Evolutionary conservation across 345 rosid species (phyloP).

Genomic region (Moringa oleifera): DNA sequence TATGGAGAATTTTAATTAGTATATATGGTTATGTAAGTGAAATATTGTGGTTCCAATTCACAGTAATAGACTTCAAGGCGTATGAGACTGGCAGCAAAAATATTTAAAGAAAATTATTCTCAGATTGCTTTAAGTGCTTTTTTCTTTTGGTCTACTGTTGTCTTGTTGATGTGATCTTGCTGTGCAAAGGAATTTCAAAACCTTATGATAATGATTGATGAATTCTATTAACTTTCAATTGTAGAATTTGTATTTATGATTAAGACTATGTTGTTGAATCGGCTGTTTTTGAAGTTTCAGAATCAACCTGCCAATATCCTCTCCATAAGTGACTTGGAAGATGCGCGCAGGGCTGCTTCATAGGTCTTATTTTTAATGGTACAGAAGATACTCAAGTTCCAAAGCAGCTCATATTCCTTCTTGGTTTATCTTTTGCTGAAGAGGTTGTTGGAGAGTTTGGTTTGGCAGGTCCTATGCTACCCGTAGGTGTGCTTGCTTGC

Average conservation of each 20-base stretch:
- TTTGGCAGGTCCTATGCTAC: background rate
- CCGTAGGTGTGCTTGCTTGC: background rate
- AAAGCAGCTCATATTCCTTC: background rate
- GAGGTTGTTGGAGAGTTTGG: background rate
- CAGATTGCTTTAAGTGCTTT: too few species aligned
- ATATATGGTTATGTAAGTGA: too few species aligned
- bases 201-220: background rate
- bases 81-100: too few species aligned
- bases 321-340: background rate
- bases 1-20: too few species aligned
- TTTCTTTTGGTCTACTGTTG: too few species aligned
- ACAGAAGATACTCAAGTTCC: too few species aligned
- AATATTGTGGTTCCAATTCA: too few species aligned
- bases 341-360: background rate
- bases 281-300: background rate
- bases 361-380: background rate
- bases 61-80: too few species aligned
- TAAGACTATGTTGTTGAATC: background rate
- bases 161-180: background rate
- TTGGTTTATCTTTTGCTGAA: too few species aligned
- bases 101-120: too few species aligned
- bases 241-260: background rate
- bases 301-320: background rate
- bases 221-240: background rate
- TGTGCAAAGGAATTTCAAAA: background rate